These are phyloP conservation scores for Aspergillus cristatus DNA, from an alignment of 495 filamentous ascomycete species.

Conservation along the genomic window DNA sequence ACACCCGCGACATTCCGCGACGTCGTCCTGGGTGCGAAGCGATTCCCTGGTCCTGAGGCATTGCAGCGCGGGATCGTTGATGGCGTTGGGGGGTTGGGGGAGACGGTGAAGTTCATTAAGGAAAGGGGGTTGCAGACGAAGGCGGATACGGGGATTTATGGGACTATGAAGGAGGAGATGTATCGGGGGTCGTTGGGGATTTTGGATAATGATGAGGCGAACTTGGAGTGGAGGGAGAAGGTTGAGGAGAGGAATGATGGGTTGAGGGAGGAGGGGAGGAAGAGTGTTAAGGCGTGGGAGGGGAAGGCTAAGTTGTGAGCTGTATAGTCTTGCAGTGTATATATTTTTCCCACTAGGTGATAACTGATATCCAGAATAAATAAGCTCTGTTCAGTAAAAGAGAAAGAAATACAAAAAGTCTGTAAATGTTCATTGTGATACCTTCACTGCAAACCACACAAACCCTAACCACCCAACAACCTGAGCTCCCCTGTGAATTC, in stretches of 20 bases:
- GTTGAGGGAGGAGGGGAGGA: constrained; percentile 14
- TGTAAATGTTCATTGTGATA: too few relatives aligned
- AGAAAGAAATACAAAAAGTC: too few relatives aligned
- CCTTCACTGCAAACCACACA: too few relatives aligned
- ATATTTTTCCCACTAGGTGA: background rate
- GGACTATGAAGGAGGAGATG: constrained; percentile 63
- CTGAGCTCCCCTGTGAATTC: too few relatives aligned
- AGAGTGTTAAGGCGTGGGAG: constrained; percentile 31
- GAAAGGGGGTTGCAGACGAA: constrained; percentile 49
- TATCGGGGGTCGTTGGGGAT: constrained; percentile 50
- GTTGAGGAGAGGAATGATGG: constrained; percentile 21
- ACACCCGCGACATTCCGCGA: constrained; percentile 42
- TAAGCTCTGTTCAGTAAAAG: too few relatives aligned
- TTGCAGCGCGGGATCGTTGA: constrained; percentile 62
- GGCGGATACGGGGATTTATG: constrained; percentile 53
- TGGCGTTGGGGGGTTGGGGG: constrained; percentile 52
- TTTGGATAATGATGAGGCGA: constrained; percentile 37
- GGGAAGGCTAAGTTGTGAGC: constrained; percentile 27
- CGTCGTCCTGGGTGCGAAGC: constrained; percentile 59
- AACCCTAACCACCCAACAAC: too few relatives aligned
- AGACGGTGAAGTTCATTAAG: constrained; percentile 44
- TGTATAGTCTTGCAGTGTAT: constrained; percentile 22
- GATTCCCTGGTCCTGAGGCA: constrained; percentile 52
- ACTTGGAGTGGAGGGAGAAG: constrained; percentile 35
- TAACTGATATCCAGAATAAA: background rate